Evolutionary conservation across 495 filamentous ascomycete species (phyloP), one percentile per base, ranked within the genome.

Genomic region (Penicillium atrosanguineum): DNA sequence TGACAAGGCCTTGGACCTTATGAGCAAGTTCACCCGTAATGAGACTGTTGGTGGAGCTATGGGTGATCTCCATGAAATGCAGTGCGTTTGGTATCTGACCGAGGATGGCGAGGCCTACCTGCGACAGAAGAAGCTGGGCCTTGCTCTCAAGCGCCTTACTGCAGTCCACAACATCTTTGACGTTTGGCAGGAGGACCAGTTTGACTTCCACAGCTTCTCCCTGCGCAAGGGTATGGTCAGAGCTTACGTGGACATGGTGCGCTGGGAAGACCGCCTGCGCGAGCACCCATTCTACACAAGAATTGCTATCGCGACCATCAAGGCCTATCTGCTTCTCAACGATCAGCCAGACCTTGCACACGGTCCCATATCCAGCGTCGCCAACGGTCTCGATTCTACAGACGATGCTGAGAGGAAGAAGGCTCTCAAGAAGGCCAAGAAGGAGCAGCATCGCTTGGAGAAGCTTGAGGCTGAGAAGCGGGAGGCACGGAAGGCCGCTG

Each of bases 201-300:
- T 96, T 61, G 94, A 99, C 65, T 99, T 99, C 78, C 94, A 99
- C 74, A 89, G 84, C 69, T 99, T 97, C 73, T 97, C 92, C 7
- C 76, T 97, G 7, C 80, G 92, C 9, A 97, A 97, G 71, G 94
- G 95, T 6, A 93, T 95, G 78, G 88, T 97, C 53, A 77, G 94
- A 43, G 90, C 95, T 0, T 99, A 99, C 63, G 77, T 97, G 18
- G 91, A 96, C 56, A 96, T 97, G 90, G 76, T 97, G 21, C 84
- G 89, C 53, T 99, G 94, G 94, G 93, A 97, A 62, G 92, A 99
- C 60, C 79, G 81, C 49, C 70, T 97, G 31, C 83, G 92, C 21
- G 88, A 92, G 53, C 94, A 99, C 63, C 93, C 94, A 7, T 96
- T 95, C 78, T 99, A 89, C 71, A 81, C 87, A 7, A 79, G 91